Conservation (phyloP, 78 protist genomes). For the Mantamonas sphyraenae region DNA sequence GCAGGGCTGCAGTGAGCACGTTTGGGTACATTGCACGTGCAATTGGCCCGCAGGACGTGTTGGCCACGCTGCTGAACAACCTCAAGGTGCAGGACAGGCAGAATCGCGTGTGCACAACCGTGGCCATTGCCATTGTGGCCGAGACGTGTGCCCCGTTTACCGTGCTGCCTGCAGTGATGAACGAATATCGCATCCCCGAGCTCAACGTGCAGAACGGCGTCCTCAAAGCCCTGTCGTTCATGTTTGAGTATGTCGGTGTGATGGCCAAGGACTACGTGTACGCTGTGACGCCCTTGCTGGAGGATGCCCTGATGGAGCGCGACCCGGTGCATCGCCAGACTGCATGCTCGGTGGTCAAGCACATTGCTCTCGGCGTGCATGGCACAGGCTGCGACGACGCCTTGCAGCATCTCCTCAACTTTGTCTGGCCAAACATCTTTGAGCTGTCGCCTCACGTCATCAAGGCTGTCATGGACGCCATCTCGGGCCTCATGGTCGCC, state of each 20-base stretch:
- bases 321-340: conserved; percentile 96
- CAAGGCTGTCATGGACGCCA: conserved; percentile 92
- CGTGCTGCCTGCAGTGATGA: conserved; percentile 94
- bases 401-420: conserved; percentile 90
- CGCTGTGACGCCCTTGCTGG: conserved; percentile 91
- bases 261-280: conserved; percentile 92
- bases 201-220: conserved; percentile 98
- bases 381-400: conserved; percentile 96
- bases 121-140: conserved; percentile 99
- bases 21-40: conserved; percentile 97
- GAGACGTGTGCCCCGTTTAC: conserved; percentile 95
- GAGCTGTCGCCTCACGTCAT: conserved; percentile 98
- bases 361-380: conserved; percentile 63
- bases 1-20: conserved; percentile 93
- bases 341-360: conserved; percentile 75
- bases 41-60: conserved; percentile 96
- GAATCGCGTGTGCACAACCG: conserved; percentile 96
- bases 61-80: conserved; percentile 94
- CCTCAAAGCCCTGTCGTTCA: conserved; percentile 91
- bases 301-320: conserved; percentile 97
- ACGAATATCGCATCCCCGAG: conserved; percentile 98
- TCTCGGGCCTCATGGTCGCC: conserved; percentile 88
- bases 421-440: conserved; percentile 98
- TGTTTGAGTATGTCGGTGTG: conserved; percentile 98
- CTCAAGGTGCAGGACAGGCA: conserved; percentile 96